Base-by-base conservation (phyloP, 2,329 filamentous ascomycete species). In the Colletotrichum eleusines region DNA sequence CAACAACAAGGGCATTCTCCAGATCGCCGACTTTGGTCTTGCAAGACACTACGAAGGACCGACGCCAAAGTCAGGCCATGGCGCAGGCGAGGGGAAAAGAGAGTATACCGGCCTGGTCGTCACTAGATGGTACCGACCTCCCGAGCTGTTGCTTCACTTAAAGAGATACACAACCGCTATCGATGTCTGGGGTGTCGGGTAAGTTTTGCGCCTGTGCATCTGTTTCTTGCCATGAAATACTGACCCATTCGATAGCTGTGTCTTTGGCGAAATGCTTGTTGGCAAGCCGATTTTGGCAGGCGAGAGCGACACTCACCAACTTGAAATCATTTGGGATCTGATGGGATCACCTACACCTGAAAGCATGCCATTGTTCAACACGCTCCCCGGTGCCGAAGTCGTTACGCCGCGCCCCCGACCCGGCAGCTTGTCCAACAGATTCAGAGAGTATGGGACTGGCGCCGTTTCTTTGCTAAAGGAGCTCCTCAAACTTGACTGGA, bases 21-120 rank as follows among this genome's bases (percentile, higher is more conserved):
- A 98, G 80, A 98, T 99, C 81, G 96, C 94, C 51, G 96, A 99
- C 84, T 99, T 99, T 76, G 96, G 96, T 75, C 88, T 99, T 42
- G 96, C 96, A 9, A 88, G 96, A 76, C 93, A 97, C 76, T 99
- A 97, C 79, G 94, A 98, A 73, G 96, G 97, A 53, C 87, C 88
- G 0, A 90, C 91, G 5, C 96, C 96, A 3, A 88, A 90, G 67
- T 84, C 92, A 31, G 94, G 94, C 0, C 88, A 87, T 71, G 93
- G 94, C 46, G 94, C 94, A 72, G 95, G 96, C 53, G 92, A 95
- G 66, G 95, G 95, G 0, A 89, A 89, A 68, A 88, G 95, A 77
- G 95, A 98, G 74, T 99, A 99, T 81, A 99, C 96, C 5, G 94
- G 93, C n/a, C 85, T 98, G 18, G 96, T 99, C 23, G 96, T 99